A percentile compares a stretch with the other conserved stretches of the same genome.
Conservation (phyloP, 2,329 filamentous ascomycete species). For the Trichoderma brevicompactum region DNA sequence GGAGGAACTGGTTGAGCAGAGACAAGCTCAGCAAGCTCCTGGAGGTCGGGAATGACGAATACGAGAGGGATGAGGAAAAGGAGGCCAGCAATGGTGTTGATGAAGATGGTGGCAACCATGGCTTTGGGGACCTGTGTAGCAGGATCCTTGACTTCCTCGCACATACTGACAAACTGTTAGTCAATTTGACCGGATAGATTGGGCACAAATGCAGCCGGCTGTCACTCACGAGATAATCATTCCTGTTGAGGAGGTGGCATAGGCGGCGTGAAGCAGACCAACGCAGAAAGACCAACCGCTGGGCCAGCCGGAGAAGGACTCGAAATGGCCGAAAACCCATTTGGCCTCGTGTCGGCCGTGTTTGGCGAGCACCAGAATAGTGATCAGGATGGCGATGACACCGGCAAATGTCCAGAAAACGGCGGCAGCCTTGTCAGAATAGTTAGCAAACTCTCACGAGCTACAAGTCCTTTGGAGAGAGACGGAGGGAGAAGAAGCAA, state of each 20-base stretch:
- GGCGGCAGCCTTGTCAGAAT: slow-evolving; percentile 62
- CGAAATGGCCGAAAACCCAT: slow-evolving; percentile 72
- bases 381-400: slow-evolving; percentile 67
- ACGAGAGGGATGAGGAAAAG: slow-evolving; percentile 70
- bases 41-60: slow-evolving; percentile 69
- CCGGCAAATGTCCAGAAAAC: slow-evolving; percentile 77
- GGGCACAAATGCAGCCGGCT: not conserved
- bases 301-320: slow-evolving; percentile 69
- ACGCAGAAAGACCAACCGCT: slow-evolving; percentile 75
- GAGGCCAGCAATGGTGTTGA: slow-evolving; percentile 69
- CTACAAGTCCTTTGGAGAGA: no score
- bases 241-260: slow-evolving; percentile 75
- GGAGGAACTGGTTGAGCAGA: slow-evolving; percentile 66
- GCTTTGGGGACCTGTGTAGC: slow-evolving; percentile 72
- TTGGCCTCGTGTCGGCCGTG: slow-evolving; percentile 65
- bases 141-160: slow-evolving; percentile 70
- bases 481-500: not conserved
- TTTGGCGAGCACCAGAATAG: slow-evolving; percentile 68
- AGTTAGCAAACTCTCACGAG: not conserved
- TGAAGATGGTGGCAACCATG: slow-evolving; percentile 68
- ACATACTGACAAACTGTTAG: slow-evolving; percentile 58
- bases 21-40: slow-evolving; percentile 55
- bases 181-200: slow-evolving; percentile 10
- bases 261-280: slow-evolving; percentile 72
- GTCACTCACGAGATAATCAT: slow-evolving; percentile 75